These are phyloP conservation scores for Tetraselmis striata DNA, from an alignment of 139 green algal genomes.

Conservation along the genomic window DNA sequence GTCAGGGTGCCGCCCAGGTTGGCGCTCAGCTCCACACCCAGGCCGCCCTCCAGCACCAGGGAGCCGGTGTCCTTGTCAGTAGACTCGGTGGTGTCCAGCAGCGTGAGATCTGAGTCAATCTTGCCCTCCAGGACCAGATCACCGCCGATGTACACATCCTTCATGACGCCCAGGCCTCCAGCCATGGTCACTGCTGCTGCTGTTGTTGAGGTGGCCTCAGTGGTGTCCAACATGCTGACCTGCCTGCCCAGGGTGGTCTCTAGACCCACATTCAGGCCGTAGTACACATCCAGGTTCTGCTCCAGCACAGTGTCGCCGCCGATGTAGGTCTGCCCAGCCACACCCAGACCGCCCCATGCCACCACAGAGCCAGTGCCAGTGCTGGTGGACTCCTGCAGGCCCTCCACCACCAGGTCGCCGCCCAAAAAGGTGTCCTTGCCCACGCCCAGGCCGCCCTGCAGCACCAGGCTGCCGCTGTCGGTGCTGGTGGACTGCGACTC, in stretches of 20 bases:
- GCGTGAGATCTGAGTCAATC: not conserved
- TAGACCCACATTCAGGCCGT: not conserved
- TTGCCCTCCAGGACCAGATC: not conserved
- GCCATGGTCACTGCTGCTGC: not conserved
- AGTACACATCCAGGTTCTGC: not conserved
- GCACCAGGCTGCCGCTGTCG: not conserved
- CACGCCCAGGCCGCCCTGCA: not conserved
- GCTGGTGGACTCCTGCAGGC: not conserved
- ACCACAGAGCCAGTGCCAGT: not conserved
- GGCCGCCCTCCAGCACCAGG: not conserved
- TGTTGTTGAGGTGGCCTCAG: not conserved
- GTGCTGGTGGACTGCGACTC: not conserved
- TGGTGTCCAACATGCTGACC: not conserved
- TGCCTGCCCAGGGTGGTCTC: not conserved
- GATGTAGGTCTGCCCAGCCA: not conserved
- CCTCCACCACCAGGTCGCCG: not conserved
- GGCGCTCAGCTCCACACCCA: not conserved
- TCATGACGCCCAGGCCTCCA: not conserved
- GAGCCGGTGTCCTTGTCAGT: not conserved
- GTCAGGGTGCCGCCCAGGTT: not conserved
- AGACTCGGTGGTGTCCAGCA: not conserved
- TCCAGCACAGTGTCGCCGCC: not conserved
- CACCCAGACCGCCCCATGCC: not conserved
- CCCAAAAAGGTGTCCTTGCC: not conserved
- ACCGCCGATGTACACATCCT: not conserved